phyloP scores from a whole-genome alignment of 768 basidiomycete species.

The Auriscalpium orientale region DNA sequence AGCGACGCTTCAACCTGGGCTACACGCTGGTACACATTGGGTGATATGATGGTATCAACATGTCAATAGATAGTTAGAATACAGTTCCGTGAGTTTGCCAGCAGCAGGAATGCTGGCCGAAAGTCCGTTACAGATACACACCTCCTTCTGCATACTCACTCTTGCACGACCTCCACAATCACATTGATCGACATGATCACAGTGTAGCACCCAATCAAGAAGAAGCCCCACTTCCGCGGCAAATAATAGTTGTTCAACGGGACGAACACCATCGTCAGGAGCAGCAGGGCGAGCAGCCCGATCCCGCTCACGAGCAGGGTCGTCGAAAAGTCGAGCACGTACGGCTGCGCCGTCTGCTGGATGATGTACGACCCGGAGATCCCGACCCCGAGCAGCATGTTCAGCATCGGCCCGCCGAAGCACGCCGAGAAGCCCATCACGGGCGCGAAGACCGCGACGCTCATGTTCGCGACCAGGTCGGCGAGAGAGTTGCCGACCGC shows the following conservation, averaged over 20 bases:
- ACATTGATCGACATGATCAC: constrained; percentile 75
- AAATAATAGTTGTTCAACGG: constrained; percentile 80
- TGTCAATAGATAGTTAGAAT: too few species aligned
- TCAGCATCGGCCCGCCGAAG: constrained; percentile 90
- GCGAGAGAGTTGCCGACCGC: constrained; percentile 95
- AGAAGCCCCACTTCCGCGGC: constrained; percentile 73
- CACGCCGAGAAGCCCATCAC: constrained; percentile 96
- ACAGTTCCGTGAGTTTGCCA: too few species aligned
- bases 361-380: constrained; percentile 87
- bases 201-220: constrained; percentile 67
- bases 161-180: constrained; percentile 56
- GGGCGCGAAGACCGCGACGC: constrained; percentile 87
- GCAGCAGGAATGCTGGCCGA: not conserved
- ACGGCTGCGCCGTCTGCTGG: constrained; percentile 51
- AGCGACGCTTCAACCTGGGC: too few species aligned
- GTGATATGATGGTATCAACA: too few species aligned
- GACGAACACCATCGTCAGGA: constrained; percentile 73
- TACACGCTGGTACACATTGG: too few species aligned
- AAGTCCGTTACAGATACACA: not conserved
- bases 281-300: constrained; percentile 72
- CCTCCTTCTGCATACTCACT: not conserved
- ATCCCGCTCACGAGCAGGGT: constrained; percentile 80
- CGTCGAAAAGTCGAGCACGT: constrained; percentile 67
- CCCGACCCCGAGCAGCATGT: constrained; percentile 86
- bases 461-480: constrained; percentile 95